These are phyloP conservation scores for Passalora sequoiae DNA, from an alignment of 2,329 filamentous ascomycete species.

Conservation along the genomic window DNA sequence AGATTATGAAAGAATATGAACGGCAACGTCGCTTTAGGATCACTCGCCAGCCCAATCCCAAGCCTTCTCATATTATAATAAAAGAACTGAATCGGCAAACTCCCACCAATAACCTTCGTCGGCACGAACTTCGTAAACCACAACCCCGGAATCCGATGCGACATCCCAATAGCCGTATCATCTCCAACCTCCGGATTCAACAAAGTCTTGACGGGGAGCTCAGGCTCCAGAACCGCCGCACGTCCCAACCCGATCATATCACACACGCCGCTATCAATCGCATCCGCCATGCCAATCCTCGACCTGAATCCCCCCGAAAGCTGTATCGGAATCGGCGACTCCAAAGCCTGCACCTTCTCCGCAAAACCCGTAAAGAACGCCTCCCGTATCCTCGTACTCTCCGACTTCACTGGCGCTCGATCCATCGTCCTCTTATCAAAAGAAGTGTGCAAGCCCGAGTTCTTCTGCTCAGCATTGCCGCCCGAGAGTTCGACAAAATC, in stretches of 20 bases:
- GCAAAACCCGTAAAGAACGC: constrained; percentile 65
- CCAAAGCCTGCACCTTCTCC: constrained; percentile 26
- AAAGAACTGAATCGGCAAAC: constrained; percentile 33
- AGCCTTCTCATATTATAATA: constrained; percentile 35
- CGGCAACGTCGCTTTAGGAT: constrained; percentile 31
- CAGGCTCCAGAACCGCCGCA: constrained; percentile 43
- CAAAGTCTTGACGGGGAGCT: constrained; percentile 37
- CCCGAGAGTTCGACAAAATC: constrained; percentile 67
- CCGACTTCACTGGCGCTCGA: constrained; percentile 19
- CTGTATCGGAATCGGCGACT: constrained; percentile 27
- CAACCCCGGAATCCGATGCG: constrained; percentile 30
- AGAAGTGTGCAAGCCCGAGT: constrained; percentile 19
- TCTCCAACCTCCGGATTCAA: constrained; percentile 31
- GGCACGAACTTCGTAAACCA: constrained; percentile 34
- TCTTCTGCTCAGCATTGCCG: constrained; percentile 40
- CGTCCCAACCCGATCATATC: constrained; percentile 49
- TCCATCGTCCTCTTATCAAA: constrained; percentile 36
- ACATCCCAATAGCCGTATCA: constrained; percentile 25
- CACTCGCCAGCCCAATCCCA: constrained; percentile 27
- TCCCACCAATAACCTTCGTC: constrained; percentile 31
- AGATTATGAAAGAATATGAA: constrained; percentile 22
- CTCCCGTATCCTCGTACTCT: constrained; percentile 51
- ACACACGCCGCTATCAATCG: constrained; percentile 44
- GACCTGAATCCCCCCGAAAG: constrained; percentile 61
- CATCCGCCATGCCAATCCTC: constrained; percentile 46